A percentile compares a stretch with the other conserved stretches of the same genome.
These are phyloP conservation scores for Metschnikowia gruessii DNA, from an alignment of 805 yeast genomes.

Conservation along the genomic window DNA sequence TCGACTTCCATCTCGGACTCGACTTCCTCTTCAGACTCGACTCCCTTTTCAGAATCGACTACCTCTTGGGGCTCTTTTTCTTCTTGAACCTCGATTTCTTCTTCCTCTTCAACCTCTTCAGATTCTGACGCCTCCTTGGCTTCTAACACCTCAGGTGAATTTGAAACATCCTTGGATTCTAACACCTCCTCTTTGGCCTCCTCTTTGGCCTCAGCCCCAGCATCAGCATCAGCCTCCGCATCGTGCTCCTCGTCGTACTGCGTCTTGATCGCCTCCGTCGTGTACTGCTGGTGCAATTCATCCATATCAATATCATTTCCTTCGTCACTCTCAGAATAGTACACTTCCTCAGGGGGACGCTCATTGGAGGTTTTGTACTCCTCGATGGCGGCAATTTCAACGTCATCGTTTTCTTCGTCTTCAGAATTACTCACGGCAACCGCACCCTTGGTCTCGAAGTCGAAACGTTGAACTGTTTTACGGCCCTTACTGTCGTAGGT, in stretches of 20 bases:
- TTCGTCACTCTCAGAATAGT: conserved; percentile 40
- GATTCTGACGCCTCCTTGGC: too few species aligned
- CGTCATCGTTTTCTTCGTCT: conserved; percentile 16
- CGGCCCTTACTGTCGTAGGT: conserved; percentile 47
- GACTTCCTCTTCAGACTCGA: too few species aligned
- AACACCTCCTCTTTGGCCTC: too few species aligned
- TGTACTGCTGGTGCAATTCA: conserved; percentile 21
- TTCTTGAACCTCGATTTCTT: too few species aligned
- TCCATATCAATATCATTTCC: conserved; percentile 41
- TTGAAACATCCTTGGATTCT: too few species aligned
- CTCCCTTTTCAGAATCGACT: neutral
- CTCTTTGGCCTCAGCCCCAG: conserved; percentile 3
- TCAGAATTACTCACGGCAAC: conserved; percentile 21
- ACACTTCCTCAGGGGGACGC: conserved; percentile 28
- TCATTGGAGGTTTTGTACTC: conserved; percentile 20
- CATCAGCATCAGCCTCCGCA: conserved; percentile 1
- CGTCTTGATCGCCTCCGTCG: conserved; percentile 30
- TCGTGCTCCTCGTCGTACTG: conserved; percentile 28
- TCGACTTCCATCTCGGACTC: too few species aligned
- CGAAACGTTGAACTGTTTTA: conserved; percentile 30
- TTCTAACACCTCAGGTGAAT: neutral
- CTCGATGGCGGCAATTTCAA: conserved; percentile 15
- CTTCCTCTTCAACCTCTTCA: too few species aligned
- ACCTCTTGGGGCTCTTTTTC: neutral
- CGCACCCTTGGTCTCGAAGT: conserved; percentile 34